Evolutionary conservation across 371 early-diverging fungal species (phyloP).

Genomic region (Mortierella sp.): DNA sequence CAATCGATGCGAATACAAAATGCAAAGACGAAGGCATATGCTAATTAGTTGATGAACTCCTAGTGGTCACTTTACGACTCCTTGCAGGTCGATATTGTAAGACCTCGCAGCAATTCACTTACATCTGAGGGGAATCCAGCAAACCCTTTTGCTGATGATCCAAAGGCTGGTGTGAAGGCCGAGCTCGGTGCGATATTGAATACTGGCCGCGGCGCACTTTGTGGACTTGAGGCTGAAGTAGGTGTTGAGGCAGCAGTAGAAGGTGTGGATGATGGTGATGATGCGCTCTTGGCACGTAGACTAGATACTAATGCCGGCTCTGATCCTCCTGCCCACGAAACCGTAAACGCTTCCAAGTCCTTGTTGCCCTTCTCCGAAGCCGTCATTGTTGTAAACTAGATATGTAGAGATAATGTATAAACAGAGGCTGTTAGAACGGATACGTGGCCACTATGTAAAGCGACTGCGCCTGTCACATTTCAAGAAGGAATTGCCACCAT

Average conservation of each 20-base stretch:
- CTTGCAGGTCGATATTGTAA: background rate
- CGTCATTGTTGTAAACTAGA: conserved; percentile 29
- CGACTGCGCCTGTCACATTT: background rate
- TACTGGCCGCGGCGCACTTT: conserved; percentile 15
- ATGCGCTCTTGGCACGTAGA: conserved; percentile 21
- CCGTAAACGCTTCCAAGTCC: conserved; percentile 26
- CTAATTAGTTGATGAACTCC: background rate
- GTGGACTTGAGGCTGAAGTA: conserved; percentile 5
- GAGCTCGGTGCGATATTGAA: conserved; percentile 28
- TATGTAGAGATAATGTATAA: background rate
- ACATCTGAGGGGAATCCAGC: conserved; percentile 22
- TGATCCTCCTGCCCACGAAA: conserved; percentile 44
- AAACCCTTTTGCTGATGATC: conserved; percentile 14
- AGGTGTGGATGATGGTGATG: background rate
- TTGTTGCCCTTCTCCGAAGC: conserved; percentile 25
- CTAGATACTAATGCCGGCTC: conserved; percentile 31
- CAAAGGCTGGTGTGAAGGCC: conserved; percentile 32
- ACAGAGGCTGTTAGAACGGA: background rate
- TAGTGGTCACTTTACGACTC: background rate
- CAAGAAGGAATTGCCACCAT: background rate
- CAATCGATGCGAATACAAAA: background rate
- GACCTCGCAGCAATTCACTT: background rate
- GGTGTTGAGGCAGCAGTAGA: conserved; percentile 6
- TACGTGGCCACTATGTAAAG: background rate
- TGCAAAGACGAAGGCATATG: background rate